Evolutionary conservation across 768 basidiomycete genomes (phyloP), one percentile per base, ranked within the genome.

Genomic region (Leucocoprinus birnbaumii): DNA sequence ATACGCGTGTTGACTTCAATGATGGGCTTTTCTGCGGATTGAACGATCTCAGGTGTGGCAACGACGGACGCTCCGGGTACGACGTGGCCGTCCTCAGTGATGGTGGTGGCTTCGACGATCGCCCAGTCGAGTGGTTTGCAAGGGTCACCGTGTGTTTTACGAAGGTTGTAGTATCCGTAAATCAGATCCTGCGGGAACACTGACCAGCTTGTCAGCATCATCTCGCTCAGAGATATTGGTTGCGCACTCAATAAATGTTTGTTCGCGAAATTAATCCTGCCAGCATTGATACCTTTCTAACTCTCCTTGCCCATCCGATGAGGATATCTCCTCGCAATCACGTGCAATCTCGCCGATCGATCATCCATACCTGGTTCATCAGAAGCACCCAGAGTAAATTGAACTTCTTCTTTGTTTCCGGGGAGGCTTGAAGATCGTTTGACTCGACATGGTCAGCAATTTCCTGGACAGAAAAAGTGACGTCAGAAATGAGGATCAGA

Each of bases 151-250:
- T 76, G 74, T 13, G 64, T 73, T 55, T 78, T 77, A 24, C 65
- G 64, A n/a, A 77, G 69, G 27, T 62, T 72, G 59, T 79, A 78
- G 61, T 75, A 79, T 0, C 78, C 78, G 45, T 78, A 78, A 0
- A 72, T 73, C 21, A 79, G 62, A 50, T 79, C 78, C 56, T 79
- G 77, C 0, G 76, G 76, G 59, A 78, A 79, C 78, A 79, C 76
- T 75, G 48, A 11, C 5, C 6, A 31, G 11, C 31, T 5, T 31
- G 31, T 8, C 26, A 5, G 25, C 16, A 5, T 16, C 31, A 5
- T 5, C 5, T 31, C 31, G 14, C 18, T 31, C 31, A 22, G n/a
- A n/a, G 48, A 35, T 55, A 44, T 9, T 46, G 5, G 5, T 31
- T 11, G 11, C 31, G 11, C 31, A 22, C 1, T 37, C 26, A 75